Evolutionary conservation across 23 red algal genomes (phyloP).

Genomic region (Cyanidiococcus yangmingshanensis): DNA sequence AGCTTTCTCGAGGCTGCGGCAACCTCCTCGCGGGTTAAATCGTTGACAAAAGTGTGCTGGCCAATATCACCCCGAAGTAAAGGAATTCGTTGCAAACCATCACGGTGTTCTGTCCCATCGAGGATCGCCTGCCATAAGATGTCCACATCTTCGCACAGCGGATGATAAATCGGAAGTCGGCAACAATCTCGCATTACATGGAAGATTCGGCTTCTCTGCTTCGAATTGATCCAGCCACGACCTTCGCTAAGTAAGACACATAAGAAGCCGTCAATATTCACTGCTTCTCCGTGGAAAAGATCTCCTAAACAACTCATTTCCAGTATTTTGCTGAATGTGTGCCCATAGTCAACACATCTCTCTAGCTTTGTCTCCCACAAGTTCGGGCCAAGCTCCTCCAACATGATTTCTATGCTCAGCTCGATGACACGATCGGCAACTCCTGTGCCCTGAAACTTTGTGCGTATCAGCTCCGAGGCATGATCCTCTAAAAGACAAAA

Average conservation of each 20-base stretch:
- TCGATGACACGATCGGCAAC: conserved; percentile 74
- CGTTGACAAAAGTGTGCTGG: conserved; percentile 52
- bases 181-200: conserved; percentile 48
- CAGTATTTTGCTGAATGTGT: conserved; percentile 96
- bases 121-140: conserved; percentile 42
- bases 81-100: conserved; percentile 75
- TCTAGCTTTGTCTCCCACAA: conserved; percentile 87
- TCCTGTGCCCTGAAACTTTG: conserved; percentile 42
- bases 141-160: conserved; percentile 33
- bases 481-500: conserved; percentile 73
- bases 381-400: conserved; percentile 96
- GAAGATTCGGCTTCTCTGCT: conserved; percentile 50
- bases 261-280: conserved; percentile 94
- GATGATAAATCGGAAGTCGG: conserved; percentile 51
- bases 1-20: background rate
- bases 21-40: conserved; percentile 48
- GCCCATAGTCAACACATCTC: conserved; percentile 88
- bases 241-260: conserved; percentile 64
- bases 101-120: conserved; percentile 81
- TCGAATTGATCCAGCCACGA: conserved; percentile 52
- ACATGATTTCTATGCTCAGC: conserved; percentile 78
- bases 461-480: conserved; percentile 42
- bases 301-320: conserved; percentile 48
- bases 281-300: conserved; percentile 91
- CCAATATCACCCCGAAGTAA: conserved; percentile 62